Evolutionary conservation across 495 filamentous ascomycete genomes (phyloP), one percentile per base, ranked within the genome.

Genomic region (Lepidopterella palustris): DNA sequence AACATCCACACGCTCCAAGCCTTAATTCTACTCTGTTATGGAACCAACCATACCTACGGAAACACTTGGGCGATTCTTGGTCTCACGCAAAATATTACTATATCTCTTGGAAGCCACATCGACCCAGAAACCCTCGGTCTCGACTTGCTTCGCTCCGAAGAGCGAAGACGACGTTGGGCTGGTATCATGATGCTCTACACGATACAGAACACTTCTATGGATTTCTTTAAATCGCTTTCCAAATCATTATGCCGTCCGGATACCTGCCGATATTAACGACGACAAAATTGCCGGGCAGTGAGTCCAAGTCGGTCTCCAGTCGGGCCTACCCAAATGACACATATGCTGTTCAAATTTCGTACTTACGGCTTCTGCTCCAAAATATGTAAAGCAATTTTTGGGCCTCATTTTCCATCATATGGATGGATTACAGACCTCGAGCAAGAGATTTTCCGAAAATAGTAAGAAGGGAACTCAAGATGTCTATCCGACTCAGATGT

Each of bases 311-410:
- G 15, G 6, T 6, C 31, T 35, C 31, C 9, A 72, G 78, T 55
- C 76, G 69, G 71, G 15, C 77, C 76, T 45, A 80, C 77, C 4
- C 75, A 79, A 60, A 78, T 78, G 74, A 76, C 77, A 18, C 77
- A 74, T 53, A 72, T 80, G 20, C 72, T 80, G 9, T 62, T 77
- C 23, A 74, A 75, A 58, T 73, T 71, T 61, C 74, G 72, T 2
- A 71, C 79, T 1, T 70, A 76, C 62, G 69, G 70, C 26, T 63
- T 78, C 18, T 72, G 71, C n/a, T 69, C 70, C 20, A 72, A 71
- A 57, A 75, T 80, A 24, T 77, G 75, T 58, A 69, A 76, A 45
- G 61, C 65, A 4, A 71, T 76, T 6, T 79, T 79, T 59, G 69
- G 63, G 53, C 69, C 68, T 28, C 62, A 66, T 3, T 67, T 63